Conservation (phyloP, 176 grass and related monocot species). For the Zea mays region Zm-B73-REFERENCE-NAM-5.0 NC_050105.1:144620501-144621000, state of each 20-base stretch:
- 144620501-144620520: background rate
- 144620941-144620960: background rate
- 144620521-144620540: background rate
- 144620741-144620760: constrained; percentile 46
- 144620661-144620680: constrained; percentile 32
- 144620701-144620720: constrained; percentile 53
- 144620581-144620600: background rate
- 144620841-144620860: background rate
- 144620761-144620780: constrained; percentile 39
- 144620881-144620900: constrained; percentile 40
- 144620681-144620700: constrained; percentile 35
- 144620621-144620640: constrained; percentile 70
- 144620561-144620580: background rate
- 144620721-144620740: constrained; percentile 32
- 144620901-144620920: constrained; percentile 36
- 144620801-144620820: background rate
- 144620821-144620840: background rate
- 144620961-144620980: background rate
- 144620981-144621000: background rate
- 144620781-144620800: background rate
- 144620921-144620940: background rate
- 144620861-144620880: constrained; percentile 6
- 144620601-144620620: constrained; percentile 34
- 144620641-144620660: constrained; percentile 28
- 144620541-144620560: no score